Conservation (phyloP, 805 yeast species). For the Wickerhamomyces chaumierensis region DNA sequence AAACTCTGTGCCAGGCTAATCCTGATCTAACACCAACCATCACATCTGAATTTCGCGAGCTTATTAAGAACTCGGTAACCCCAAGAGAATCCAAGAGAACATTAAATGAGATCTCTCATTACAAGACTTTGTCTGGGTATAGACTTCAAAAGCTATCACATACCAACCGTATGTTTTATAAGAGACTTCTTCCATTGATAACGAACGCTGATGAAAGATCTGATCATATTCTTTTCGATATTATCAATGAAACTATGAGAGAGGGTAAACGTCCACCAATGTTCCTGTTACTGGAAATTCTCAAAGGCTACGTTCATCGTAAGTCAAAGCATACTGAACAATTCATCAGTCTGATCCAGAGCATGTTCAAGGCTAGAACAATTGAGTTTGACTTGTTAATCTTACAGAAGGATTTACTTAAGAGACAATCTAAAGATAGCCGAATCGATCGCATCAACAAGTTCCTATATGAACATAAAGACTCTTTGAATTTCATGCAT, state of each 20-base stretch:
- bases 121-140: neutral
- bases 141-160: neutral
- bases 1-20: neutral
- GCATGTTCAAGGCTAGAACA: slow-evolving; percentile 1
- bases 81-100: neutral
- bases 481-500: neutral
- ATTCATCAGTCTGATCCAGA: slow-evolving; percentile 8
- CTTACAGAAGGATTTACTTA: slow-evolving; percentile 2
- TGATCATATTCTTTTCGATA: neutral
- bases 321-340: slow-evolving; percentile 6
- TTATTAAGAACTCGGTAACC: neutral
- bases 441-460: neutral
- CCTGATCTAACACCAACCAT: neutral
- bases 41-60: neutral
- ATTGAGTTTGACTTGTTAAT: slow-evolving; percentile 7
- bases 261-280: slow-evolving; percentile 12
- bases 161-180: neutral
- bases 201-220: neutral
- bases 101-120: neutral
- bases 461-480: neutral
- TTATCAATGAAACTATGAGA: slow-evolving; percentile 8
- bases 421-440: neutral
- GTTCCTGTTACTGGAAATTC: slow-evolving; percentile 2
- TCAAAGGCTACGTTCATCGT: slow-evolving; percentile 5
- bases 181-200: neutral